Conservation (phyloP, 1,139 yeast species). For the Suhomyces bribrorum region DNA sequence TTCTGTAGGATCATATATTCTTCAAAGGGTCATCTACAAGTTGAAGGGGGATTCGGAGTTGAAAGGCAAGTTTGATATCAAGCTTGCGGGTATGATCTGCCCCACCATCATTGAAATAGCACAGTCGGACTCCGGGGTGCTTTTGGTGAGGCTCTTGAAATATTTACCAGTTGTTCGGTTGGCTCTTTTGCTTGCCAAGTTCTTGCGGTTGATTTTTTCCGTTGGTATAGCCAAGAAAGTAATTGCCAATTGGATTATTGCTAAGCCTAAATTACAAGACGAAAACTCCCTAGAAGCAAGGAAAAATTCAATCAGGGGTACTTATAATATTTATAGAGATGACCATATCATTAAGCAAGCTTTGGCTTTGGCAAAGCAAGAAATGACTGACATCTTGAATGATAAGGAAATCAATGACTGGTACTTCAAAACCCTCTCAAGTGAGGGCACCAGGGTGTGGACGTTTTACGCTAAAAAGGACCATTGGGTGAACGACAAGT, state of each 20-base stretch:
- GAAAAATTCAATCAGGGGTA: conserved; percentile 43
- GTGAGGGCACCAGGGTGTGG: conserved; percentile 45
- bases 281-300: conserved; percentile 28
- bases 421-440: conserved; percentile 42
- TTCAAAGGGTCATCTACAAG: conserved; percentile 47
- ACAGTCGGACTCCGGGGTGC: conserved; percentile 50
- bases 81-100: conserved; percentile 59
- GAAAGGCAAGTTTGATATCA: conserved; percentile 21
- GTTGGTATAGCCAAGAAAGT: conserved; percentile 22
- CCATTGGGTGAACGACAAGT: conserved; percentile 59
- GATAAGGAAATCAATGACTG: conserved; percentile 47
- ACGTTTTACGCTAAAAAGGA: conserved; percentile 56
- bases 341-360: conserved; percentile 51
- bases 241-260: conserved; percentile 24
- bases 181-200: conserved; percentile 22
- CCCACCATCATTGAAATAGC: conserved; percentile 65
- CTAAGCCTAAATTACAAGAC: conserved; percentile 23
- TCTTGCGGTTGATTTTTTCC: conserved; percentile 26
- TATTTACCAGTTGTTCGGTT: conserved; percentile 36
- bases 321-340: conserved; percentile 42
- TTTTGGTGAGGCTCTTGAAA: conserved; percentile 32
- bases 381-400: conserved; percentile 48
- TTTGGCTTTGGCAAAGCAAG: conserved; percentile 57
- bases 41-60: conserved; percentile 25
- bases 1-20: conserved; percentile 61